Evolutionary conservation across 352 stramenopile genomes (phyloP).

Genomic region (Pythium oligandrum): DNA sequence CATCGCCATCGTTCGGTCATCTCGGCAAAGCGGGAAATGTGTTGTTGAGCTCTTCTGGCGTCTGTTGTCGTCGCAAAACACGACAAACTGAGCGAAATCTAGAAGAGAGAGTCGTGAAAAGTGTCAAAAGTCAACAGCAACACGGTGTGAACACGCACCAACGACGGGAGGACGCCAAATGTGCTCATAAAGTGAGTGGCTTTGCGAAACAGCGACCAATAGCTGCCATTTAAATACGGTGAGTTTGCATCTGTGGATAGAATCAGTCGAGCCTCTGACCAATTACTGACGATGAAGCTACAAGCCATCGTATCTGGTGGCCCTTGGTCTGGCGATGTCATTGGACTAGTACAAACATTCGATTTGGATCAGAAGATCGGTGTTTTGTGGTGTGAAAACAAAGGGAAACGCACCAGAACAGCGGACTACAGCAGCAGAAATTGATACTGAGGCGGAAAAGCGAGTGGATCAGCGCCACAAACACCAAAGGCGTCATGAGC

Average conservation of each 20-base stretch:
- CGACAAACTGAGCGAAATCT: conserved; percentile 4
- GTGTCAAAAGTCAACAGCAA: not conserved
- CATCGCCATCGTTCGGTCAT: not conserved
- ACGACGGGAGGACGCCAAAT: conserved; percentile 9
- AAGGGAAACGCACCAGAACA: conserved; percentile 21
- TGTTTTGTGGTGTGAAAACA: too few species aligned
- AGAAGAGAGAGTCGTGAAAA: not conserved
- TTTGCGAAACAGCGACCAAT: conserved; percentile 15
- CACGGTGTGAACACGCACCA: conserved; percentile 2
- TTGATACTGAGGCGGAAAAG: conserved; percentile 21
- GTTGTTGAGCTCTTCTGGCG: conserved; percentile 1
- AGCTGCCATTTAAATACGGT: not conserved
- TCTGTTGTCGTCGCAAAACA: not conserved
- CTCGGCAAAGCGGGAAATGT: not conserved
- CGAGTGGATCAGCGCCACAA: conserved; percentile 17
- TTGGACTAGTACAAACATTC: conserved; percentile 11
- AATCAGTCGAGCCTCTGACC: conserved; percentile 8
- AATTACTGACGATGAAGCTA: conserved; percentile 26
- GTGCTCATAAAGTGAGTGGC: conserved; percentile 15
- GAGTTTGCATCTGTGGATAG: too few species aligned
- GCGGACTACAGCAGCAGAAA: conserved; percentile 30
- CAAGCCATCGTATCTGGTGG: conserved; percentile 20
- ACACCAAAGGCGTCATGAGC: conserved; percentile 7
- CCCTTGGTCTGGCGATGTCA: conserved; percentile 9
- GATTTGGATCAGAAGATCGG: too few species aligned